Evolutionary conservation across 768 basidiomycete species (phyloP), one percentile per base, ranked within the genome.

Genomic region (Termitomyces bulborhizus): DNA sequence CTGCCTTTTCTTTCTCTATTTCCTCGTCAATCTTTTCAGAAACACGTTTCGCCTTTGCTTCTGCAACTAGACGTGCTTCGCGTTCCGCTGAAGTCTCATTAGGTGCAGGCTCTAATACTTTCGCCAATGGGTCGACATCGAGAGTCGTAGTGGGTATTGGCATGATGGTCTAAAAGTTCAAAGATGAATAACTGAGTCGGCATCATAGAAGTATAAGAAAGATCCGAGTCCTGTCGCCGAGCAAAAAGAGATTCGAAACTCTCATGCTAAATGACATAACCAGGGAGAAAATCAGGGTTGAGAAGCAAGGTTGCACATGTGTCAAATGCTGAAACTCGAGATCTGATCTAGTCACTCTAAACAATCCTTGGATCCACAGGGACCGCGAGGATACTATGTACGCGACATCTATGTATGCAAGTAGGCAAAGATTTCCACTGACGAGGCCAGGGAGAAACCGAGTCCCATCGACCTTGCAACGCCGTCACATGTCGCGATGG

Each of bases 11-110:
- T 27, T 66, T 75, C 60, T 80, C 79, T 52, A 87, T 63, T 58
- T 83, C 77, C 34, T 82, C 81, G 63, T 87, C 85, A 60, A 87
- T 87, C n/a, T 66, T 69, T 61, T 85, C 83, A 0, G 84, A 86
- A 37, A 81, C 61, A 7, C 70, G 70, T 64, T 79, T 82, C 7
- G 80, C 84, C 53, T 75, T 73, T 34, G 66, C 71, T 57, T 86
- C 85, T 15, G 68, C 66, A 3, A 66, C 61, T n/a, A 82, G 55
- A 12, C 85, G 75, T 0, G 60, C 65, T 29, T 76, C 71, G 3
- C 78, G 68, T 55, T 84, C 75, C 18, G 66, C 70, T 2, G 60
- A 55, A 0, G 80, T 73, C 65, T 87, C 85, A 57, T 76, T 70
- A 1, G 71, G 69, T 0, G 84, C 80, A 1, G 85, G 85, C 0